Conservation (phyloP, 2,329 filamentous ascomycete genomes). For the Alternaria tenuissima region DNA sequence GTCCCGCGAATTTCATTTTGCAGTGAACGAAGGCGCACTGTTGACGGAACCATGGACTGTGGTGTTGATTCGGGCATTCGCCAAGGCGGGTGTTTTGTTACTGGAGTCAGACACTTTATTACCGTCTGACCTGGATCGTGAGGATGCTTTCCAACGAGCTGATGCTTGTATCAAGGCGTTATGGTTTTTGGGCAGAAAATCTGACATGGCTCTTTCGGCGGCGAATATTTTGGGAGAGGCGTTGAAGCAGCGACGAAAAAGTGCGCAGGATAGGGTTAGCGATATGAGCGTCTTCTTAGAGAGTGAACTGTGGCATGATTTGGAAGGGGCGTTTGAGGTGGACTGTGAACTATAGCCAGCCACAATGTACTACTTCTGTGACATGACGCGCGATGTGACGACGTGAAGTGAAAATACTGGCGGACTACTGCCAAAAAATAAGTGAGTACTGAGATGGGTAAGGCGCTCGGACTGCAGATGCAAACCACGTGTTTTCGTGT, state of each 20-base stretch:
- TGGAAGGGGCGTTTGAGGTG: constrained; percentile 27
- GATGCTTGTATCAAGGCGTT: constrained; percentile 63
- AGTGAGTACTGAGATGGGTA: background rate
- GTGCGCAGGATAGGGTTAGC: constrained; percentile 29
- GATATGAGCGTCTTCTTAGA: constrained; percentile 38
- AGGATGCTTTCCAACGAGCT: constrained; percentile 50
- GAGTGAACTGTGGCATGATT: constrained; percentile 37
- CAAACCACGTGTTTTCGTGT: constrained; percentile 9
- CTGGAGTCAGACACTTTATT: constrained; percentile 48
- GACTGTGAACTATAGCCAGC: constrained; percentile 26
- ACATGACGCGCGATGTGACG: background rate
- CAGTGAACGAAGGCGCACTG: constrained; percentile 63
- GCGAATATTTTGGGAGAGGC: constrained; percentile 51
- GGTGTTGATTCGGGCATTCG: constrained; percentile 63
- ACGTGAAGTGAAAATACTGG: background rate
- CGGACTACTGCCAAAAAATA: background rate
- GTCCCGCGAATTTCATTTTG: constrained; percentile 60
- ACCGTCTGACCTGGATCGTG: constrained; percentile 15
- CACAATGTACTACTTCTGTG: constrained; percentile 7
- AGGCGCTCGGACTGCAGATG: background rate
- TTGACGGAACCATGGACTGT: constrained; percentile 68
- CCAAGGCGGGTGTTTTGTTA: constrained; percentile 56
- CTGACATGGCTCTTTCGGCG: constrained; percentile 59
- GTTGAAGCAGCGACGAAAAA: constrained; percentile 39
- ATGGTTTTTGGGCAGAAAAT: constrained; percentile 65